A percentile compares a stretch with the other conserved stretches of the same genome.
Evolutionary conservation across 306 rosid species (phyloP).

Genomic region (Vicia villosa): DNA sequence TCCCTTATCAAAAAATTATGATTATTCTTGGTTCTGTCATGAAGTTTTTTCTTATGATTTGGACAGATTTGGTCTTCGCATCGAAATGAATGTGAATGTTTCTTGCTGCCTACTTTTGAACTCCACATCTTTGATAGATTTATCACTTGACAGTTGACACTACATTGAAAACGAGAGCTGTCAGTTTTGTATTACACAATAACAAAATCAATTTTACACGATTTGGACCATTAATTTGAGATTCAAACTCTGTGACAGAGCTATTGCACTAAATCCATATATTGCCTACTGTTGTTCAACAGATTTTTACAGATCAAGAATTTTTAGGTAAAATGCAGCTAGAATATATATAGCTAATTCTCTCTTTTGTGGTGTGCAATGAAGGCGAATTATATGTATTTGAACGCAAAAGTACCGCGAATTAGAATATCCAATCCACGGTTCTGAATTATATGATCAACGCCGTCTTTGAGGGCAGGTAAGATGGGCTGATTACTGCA

Average conservation of each 20-base stretch:
- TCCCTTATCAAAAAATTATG: constrained; percentile 39
- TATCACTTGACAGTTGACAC: constrained; percentile 20
- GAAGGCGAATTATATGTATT: too few species aligned
- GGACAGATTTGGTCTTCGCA: constrained; percentile 30
- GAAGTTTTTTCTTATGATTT: background rate
- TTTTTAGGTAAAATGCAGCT: too few species aligned
- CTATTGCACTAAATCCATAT: background rate
- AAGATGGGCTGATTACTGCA: too few species aligned
- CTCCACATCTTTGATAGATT: constrained; percentile 13
- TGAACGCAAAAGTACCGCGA: too few species aligned
- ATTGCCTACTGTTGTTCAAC: too few species aligned
- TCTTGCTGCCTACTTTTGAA: constrained; percentile 24
- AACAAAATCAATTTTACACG: background rate
- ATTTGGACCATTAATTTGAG: background rate
- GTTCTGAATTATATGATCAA: background rate
- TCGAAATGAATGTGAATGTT: constrained; percentile 3
- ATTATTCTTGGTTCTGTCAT: constrained; percentile 7
- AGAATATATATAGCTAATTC: too few species aligned
- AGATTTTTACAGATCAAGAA: too few species aligned
- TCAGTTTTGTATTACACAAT: constrained; percentile 27
- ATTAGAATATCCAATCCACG: too few species aligned
- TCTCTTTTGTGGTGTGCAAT: too few species aligned
- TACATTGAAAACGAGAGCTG: constrained; percentile 42
- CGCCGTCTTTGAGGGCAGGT: too few species aligned
- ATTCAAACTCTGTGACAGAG: background rate